Percentiles rank a stretch among this genome's conserved stretches.
Conservation (phyloP, 2,329 filamentous ascomycete species). For the Endothia cerciana region DNA sequence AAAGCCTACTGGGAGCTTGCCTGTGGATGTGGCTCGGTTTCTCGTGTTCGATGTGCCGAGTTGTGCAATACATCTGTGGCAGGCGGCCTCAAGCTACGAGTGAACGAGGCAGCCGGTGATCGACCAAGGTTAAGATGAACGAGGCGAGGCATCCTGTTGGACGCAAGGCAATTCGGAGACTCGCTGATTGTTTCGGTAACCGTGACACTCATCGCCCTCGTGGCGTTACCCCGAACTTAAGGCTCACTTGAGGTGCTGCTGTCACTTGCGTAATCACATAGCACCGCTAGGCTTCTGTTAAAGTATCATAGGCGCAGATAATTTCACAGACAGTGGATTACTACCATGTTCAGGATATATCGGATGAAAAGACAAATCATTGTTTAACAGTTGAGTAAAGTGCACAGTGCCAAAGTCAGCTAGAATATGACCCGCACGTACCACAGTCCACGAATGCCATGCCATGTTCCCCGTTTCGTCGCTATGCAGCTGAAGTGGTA, state of each 20-base stretch:
- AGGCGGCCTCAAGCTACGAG: background rate
- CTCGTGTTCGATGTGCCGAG: background rate
- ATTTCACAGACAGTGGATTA: background rate
- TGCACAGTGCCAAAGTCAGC: slow-evolving; percentile 7
- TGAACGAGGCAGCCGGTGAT: background rate
- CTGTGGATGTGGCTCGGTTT: background rate
- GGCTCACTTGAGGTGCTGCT: background rate
- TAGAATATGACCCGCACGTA: slow-evolving; percentile 10
- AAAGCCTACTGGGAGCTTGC: background rate
- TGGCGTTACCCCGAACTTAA: no score
- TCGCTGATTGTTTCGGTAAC: no score
- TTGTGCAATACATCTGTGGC: background rate
- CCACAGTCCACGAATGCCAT: background rate
- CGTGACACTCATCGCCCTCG: background rate
- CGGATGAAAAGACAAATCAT: background rate
- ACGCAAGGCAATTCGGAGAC: background rate
- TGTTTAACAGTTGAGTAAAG: background rate
- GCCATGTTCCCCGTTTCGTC: background rate
- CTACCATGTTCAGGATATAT: background rate
- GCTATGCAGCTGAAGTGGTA: slow-evolving; percentile 13
- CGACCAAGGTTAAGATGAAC: background rate
- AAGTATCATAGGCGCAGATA: background rate
- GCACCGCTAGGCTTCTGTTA: background rate
- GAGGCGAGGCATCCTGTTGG: background rate
- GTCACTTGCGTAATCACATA: no score